These are phyloP conservation scores for Tetracladium marchalianum DNA, from an alignment of 495 filamentous ascomycete genomes.

Conservation along the genomic window DNA sequence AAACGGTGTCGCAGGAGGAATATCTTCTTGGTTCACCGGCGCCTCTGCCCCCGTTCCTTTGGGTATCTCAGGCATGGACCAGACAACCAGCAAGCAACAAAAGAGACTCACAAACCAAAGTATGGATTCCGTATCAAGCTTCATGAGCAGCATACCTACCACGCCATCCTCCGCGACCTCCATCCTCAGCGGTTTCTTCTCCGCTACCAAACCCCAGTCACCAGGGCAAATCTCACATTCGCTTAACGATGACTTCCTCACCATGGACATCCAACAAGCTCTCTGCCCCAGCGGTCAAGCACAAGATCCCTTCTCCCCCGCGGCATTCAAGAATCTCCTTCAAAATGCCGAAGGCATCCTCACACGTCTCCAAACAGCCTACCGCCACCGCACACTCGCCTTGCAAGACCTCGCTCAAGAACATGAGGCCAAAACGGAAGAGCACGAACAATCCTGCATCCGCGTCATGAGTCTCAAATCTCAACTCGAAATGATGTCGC, in stretches of 20 bases:
- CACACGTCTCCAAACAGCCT: constrained; percentile 57
- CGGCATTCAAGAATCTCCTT: constrained; percentile 61
- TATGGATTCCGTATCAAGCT: constrained; percentile 32
- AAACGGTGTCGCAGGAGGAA: constrained; percentile 12
- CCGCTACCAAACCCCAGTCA: constrained; percentile 9
- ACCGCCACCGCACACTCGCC: constrained; percentile 49
- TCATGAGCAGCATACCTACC: constrained; percentile 18
- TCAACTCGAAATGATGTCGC: constrained; percentile 69
- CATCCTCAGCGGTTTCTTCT: constrained; percentile 13
- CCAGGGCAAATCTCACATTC: constrained; percentile 12
- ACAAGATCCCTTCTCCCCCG: constrained; percentile 46
- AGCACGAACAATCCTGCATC: constrained; percentile 65
- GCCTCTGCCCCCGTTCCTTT: constrained; percentile 37
- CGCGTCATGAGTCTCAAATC: constrained; percentile 53
- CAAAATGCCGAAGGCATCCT: constrained; percentile 58
- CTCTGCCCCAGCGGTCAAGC: constrained; percentile 46
- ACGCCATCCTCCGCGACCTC: constrained; percentile 24
- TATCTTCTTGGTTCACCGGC: constrained; percentile 44
- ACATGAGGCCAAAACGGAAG: constrained; percentile 55
- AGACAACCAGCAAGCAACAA: constrained; percentile 20
- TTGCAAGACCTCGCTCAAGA: constrained; percentile 52
- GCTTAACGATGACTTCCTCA: constrained; percentile 51
- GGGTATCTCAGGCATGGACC: constrained; percentile 23
- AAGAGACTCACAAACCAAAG: constrained; percentile 24
- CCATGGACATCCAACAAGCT: constrained; percentile 51